Base-by-base conservation (phyloP, 2,329 filamentous ascomycete genomes). In the Trichoderma brevicompactum region DNA sequence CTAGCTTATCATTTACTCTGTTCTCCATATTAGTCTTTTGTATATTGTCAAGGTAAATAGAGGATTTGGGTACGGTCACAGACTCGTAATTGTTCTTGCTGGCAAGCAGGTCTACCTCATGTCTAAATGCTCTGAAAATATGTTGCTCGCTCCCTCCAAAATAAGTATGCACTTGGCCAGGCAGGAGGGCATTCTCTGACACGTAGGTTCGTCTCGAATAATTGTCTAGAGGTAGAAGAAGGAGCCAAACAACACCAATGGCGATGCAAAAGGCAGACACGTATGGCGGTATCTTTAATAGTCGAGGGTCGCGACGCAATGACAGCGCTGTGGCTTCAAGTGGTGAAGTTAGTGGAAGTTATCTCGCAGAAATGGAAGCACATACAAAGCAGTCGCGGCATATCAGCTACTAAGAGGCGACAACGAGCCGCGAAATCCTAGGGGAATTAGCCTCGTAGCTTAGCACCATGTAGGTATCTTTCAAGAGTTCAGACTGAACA, bases 111-210 rank as follows among this genome's bases (percentile, higher is more conserved):
- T 91, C 87, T 58, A 97, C 83, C 79, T 98, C 95, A 74, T 92
- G 89, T 73, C 90, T 88, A 77, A 96, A 98, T 7, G 92, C 95
- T 53, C 93, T 86, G 74, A 98, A 94, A 69, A 98, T 87, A 77
- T 97, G 91, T 80, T 98, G 94, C 76, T 99, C 95, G 77, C 92
- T 97, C 17, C 95, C 95, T 7, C 92, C 89, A 75, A 99, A 99
- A 78, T 99, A 99, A 1, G 95, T 97, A 79, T 98, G 94, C 8
- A 98, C 95, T 78, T 99, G 95, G 2, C 94, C 95, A 0, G 95
- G 95, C 13, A 99, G 82, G 40, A 99, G 87, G 10, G 95, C 95
- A 76, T 99, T 99, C 78, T 99, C 95, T 49, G 94, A 98, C 65
- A 99, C 95, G 78, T 99, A 99, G 1, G 94, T 99, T 67, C 87